Base-by-base conservation (phyloP, 2,329 filamentous ascomycete genomes). In the Ophiocordyceps camponoti-rufipedis region DNA sequence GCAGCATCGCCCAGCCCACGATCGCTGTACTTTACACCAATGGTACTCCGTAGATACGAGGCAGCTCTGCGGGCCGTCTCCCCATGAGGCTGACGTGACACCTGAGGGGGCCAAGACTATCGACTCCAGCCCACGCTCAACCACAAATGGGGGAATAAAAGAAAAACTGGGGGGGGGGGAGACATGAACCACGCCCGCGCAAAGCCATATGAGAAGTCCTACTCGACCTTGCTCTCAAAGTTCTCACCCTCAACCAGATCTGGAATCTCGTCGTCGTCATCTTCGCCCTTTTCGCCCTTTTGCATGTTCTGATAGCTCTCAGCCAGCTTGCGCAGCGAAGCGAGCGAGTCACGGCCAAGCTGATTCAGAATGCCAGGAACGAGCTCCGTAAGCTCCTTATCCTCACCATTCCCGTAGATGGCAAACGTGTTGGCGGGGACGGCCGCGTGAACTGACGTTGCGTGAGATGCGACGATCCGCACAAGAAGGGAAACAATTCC, bases 251-350 rank as follows among this genome's bases (percentile, higher is more conserved):
- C 86, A 51, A 98, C 89, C 55, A 98, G 75, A 57, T 96, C 88
- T 57, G 91, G 91, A 65, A 98, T 98, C 66, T 39, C 35, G 10
- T 96, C 91, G 56, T 94, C 87, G 51, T 95, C 89, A 54, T 94
- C 84, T 54, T 79, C 81, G 46, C 74, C 80, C 61, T 83, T 85
- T 67, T 85, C 84, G 62, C 80, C 82, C 82, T 94, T 94, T 73
- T 95, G 89, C 79, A 96, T 80, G 73, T 79, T 91, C 80, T 98
- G 91, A 78, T 98, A 98, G 78, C 84, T 93, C 78, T 98, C 91
- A 58, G 91, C 91, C 52, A 98, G 79, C 76, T 96, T 96, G 68
- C 91, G 85, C 62, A 98, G 85, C 52, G 87, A 94, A 50, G 91
- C 91, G 49, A 98, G 84, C 52, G 86, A 94, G 75, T 98, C 91